These are phyloP conservation scores for Stramenopiles sp. DNA, from an alignment of 352 stramenopile species.

Conservation along the genomic window DNA sequence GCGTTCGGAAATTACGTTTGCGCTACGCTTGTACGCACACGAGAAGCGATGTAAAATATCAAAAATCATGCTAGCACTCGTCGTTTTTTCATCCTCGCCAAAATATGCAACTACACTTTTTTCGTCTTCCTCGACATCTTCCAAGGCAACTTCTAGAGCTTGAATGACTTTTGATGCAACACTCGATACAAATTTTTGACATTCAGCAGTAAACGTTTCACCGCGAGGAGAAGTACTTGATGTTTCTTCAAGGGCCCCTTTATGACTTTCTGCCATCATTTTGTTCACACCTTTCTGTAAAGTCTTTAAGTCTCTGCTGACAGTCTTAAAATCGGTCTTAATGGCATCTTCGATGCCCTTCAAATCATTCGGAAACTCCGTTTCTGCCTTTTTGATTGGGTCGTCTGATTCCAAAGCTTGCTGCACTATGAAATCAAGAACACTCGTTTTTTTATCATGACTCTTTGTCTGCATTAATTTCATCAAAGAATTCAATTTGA, in stretches of 20 bases:
- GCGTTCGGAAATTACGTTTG: background rate
- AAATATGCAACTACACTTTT: background rate
- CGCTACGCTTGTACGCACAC: background rate
- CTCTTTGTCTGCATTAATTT: conserved; percentile 50
- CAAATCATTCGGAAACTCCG: background rate
- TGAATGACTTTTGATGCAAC: background rate
- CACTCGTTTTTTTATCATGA: conserved; percentile 39
- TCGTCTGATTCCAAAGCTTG: background rate
- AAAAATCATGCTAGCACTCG: background rate
- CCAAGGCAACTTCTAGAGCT: background rate
- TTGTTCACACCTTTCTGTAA: background rate
- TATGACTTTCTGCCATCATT: background rate
- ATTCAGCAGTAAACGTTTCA: background rate
- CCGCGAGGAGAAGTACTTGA: background rate
- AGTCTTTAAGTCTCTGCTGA: background rate
- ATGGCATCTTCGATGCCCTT: background rate
- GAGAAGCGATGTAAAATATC: background rate
- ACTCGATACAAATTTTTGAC: background rate
- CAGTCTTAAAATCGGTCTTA: background rate
- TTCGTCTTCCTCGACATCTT: background rate
- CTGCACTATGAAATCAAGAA: conserved; percentile 43
- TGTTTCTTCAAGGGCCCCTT: background rate
- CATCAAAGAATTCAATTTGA: conserved; percentile 37
- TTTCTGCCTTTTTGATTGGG: background rate
- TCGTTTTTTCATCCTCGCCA: background rate